Conservation (phyloP, 2,329 filamentous ascomycete species). For the Orbilia javanica region DNA sequence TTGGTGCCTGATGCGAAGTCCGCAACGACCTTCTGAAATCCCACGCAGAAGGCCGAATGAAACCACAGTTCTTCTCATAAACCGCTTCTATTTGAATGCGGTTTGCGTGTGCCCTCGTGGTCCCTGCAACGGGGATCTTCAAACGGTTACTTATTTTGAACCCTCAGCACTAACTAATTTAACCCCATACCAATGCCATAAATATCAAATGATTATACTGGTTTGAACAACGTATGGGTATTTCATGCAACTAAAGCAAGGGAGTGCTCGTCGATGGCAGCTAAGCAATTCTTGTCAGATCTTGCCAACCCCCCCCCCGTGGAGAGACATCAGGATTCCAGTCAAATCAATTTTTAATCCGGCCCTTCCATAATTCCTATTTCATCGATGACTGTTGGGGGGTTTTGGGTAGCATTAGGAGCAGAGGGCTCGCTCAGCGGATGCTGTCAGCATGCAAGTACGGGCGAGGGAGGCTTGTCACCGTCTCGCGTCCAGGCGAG, state of each 20-base stretch:
- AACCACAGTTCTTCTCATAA: background rate
- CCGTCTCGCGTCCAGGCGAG: slow-evolving; percentile 20
- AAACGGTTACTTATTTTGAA: slow-evolving; percentile 24
- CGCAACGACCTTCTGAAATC: background rate
- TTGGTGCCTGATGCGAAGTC: slow-evolving; percentile 8
- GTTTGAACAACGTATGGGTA: background rate
- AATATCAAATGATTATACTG: background rate
- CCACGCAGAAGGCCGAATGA: slow-evolving; percentile 17
- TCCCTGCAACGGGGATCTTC: background rate
- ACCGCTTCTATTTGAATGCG: slow-evolving; percentile 1
- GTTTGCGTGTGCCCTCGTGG: background rate
- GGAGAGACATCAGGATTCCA: background rate
- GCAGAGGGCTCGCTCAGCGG: slow-evolving; percentile 5
- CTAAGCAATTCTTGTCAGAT: slow-evolving; percentile 1
- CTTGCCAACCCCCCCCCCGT: slow-evolving; percentile 1
- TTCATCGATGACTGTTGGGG: background rate
- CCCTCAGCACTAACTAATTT: slow-evolving; percentile 2
- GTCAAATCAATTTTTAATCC: slow-evolving; percentile 50
- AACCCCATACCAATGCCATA: background rate
- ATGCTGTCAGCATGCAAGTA: slow-evolving; percentile 54
- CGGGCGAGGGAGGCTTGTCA: slow-evolving; percentile 21
- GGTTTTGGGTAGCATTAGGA: background rate
- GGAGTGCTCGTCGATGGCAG: background rate
- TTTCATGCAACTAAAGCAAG: background rate
- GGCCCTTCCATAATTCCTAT: slow-evolving; percentile 25